Conservation (phyloP, 345 rosid species). For the Psidium friedrichsthalianum region DNA sequence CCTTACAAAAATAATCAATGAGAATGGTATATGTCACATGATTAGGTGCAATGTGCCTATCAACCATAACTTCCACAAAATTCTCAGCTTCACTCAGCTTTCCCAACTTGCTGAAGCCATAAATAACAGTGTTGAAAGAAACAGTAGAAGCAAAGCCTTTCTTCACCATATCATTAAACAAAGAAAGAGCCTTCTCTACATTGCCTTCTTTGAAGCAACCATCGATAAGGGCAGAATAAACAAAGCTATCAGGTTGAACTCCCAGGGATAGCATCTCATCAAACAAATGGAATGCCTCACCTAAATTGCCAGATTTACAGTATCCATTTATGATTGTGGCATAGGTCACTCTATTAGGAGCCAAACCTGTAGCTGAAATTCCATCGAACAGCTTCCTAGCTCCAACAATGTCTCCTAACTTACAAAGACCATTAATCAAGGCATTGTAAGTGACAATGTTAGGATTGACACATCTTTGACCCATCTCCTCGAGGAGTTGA, state of each 20-base stretch:
- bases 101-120: slow-evolving; percentile 50
- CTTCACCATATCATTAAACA: slow-evolving; percentile 37
- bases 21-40: slow-evolving; percentile 57
- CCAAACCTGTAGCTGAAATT: slow-evolving; percentile 45
- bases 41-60: slow-evolving; percentile 32
- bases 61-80: slow-evolving; percentile 34
- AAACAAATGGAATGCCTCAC: slow-evolving; percentile 44
- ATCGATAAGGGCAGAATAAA: slow-evolving; percentile 44
- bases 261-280: slow-evolving; percentile 53
- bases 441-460: slow-evolving; percentile 53
- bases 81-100: slow-evolving; percentile 19
- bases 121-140: slow-evolving; percentile 53
- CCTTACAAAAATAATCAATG: slow-evolving; percentile 58
- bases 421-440: slow-evolving; percentile 57
- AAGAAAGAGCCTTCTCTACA: slow-evolving; percentile 39
- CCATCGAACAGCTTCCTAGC: slow-evolving; percentile 49
- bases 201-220: slow-evolving; percentile 65
- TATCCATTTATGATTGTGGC: slow-evolving; percentile 59
- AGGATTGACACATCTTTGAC: slow-evolving; percentile 39
- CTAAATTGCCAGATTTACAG: slow-evolving; percentile 56
- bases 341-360: slow-evolving; percentile 45
- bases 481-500: slow-evolving; percentile 38
- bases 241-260: slow-evolving; percentile 49
- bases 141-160: slow-evolving; percentile 35
- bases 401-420: slow-evolving; percentile 39